Base-by-base conservation (phyloP, 306 rosid genomes). In the Crataegus laevigata region DNA sequence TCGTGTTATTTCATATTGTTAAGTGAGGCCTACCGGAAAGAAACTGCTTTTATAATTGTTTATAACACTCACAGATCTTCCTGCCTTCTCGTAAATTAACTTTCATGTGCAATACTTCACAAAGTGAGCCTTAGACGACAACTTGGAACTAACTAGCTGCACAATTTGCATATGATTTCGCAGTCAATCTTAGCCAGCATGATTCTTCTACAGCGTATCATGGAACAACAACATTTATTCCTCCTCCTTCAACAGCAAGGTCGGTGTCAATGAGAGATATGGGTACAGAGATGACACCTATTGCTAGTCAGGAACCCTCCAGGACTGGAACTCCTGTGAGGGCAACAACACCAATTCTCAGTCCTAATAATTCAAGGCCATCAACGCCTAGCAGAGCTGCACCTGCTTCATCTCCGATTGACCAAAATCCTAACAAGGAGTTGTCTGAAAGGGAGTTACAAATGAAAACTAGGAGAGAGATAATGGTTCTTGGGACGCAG, bases 261-360 rank as follows among this genome's bases (percentile, higher is more conserved):
- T 94, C 98, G 57, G 97, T 94, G 75, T 94, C 98, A 8, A 94
- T 94, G 98, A 87, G 97, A 85, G 98, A 94, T 75, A 94, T 94
- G 98, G 98, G 98, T 50, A 94, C 98, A 22, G 98, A 94, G 85
- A 94, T 94, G 98, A 94, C 98, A 40, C 97, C 98, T 55, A 90
- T 94, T 71, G 96, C 97, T 62, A 94, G 98, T 81, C 98, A 94
- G 84, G 98, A 94, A 79, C 98, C 98, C 52, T 94, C 98, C 64
- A 83, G 98, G 81, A 94, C 93, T 60, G 97, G 96, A 77, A 94
- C 98, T 69, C 98, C 98, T 3, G 90, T 94, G 70, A 84, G 97
- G 82, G 96, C 98, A 64, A 90, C 97, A 77, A 90, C 98, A 63
- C 98, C 98, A 3, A 87, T 81, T 66, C 94, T 90, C 76, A 94